Conservation (phyloP, 768 basidiomycete species). For the Russula dissimulans region DNA sequence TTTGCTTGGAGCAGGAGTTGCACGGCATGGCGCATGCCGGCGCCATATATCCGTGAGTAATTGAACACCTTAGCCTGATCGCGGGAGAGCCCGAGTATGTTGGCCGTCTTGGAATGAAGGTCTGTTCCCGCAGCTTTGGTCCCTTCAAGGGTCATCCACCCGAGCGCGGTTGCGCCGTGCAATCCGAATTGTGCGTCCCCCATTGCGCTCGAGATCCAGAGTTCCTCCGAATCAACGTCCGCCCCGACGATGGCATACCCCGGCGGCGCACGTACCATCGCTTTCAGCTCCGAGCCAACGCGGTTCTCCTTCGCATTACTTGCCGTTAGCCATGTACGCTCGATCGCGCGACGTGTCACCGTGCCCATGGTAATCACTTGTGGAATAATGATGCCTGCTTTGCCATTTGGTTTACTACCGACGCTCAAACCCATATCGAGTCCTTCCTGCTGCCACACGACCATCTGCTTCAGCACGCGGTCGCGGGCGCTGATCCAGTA, state of each 20-base stretch:
- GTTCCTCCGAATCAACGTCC: conserved; percentile 96
- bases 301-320: conserved; percentile 97
- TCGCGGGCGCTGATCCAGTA: conserved; percentile 97
- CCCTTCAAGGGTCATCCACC: conserved; percentile 99
- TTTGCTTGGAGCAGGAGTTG: conserved; percentile 82
- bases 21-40: conserved; percentile 89
- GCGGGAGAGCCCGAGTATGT: conserved; percentile 83
- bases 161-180: conserved; percentile 92
- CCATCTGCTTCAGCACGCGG: conserved; percentile 86
- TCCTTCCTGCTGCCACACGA: conserved; percentile 63
- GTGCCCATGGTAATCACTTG: conserved; percentile 99
- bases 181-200: conserved; percentile 96
- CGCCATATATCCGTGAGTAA: conserved; percentile 98
- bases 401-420: conserved; percentile 28
- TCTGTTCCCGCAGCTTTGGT: conserved; percentile 93
- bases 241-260: conserved; percentile 96
- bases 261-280: conserved; percentile 90
- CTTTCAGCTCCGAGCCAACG: conserved; percentile 96
- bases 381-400: conserved; percentile 88
- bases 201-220: conserved; percentile 99
- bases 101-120: conserved; percentile 92
- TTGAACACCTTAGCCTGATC: conserved; percentile 99
- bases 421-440: conserved; percentile 43
- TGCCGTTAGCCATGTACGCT: conserved; percentile 96
- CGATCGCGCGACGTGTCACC: conserved; percentile 93